Evolutionary conservation across 495 filamentous ascomycete species (phyloP), one percentile per base, ranked within the genome.

Genomic region (Hyaloscypha hepaticicola): DNA sequence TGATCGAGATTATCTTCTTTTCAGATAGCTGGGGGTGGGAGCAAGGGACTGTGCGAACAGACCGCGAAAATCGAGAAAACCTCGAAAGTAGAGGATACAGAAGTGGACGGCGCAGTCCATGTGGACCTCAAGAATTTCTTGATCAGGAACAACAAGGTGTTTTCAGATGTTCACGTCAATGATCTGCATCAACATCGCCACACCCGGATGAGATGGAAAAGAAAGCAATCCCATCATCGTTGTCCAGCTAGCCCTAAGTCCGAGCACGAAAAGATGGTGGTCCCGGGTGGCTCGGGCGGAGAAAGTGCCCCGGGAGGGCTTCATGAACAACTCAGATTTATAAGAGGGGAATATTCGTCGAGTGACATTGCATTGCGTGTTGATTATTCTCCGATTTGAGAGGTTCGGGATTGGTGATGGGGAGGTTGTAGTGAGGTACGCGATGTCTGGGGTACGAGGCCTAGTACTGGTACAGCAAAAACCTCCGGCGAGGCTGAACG

Each of bases 401-500:
- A 53, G 22, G 3, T 4, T 9, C 25, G 22, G n/a, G n/a, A 53
- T 53, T 53, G 50, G 50, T 28, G 22, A 1, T 19, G 26, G 25
- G 50, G 50, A 53, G 50, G 1, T 5, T 14, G 8, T 24, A 26
- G 50, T 28, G 6, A 53, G 22, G 5, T 53, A 53, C 22, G 22
- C 50, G n/a, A 53, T 27, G 3, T 53, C 50, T 53, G 50, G 21
- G 50, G 50, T 25, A 53, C 26, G 22, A 24, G 5, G 38, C 8
- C 8, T 45, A 19, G 38, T 8, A 45, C 38, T 45, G 50, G 50
- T 6, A 6, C 25, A 28, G 26, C 50, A 53, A 55, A 33, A 63
- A 48, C 34, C 34, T 64, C 61, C 52, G 61, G 61, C 31, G 61
- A 58, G 61, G 29, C 61, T 48, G 52, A 64, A 33, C 48, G 26